Base-by-base conservation (phyloP, 1,284 basidiomycete species). In the Cryptococcus jaspeensis region DNA sequence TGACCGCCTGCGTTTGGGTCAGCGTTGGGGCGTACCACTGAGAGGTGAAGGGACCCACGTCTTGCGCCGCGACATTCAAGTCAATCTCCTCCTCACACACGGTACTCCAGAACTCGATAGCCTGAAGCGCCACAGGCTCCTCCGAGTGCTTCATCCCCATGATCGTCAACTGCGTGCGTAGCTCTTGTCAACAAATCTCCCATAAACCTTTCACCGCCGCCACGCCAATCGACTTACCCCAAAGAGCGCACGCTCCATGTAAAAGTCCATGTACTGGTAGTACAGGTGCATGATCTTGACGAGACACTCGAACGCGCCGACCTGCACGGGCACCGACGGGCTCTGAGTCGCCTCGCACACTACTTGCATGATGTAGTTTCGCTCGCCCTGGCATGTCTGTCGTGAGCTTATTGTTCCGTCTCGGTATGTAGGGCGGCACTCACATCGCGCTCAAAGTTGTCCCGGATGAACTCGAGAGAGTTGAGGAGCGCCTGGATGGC, bases 351-450 rank as follows among this genome's bases (percentile, higher is more conserved):
- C 96, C 75, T 99, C 96, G 75, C 95, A 99, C 25, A 99, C 91
- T 50, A 99, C 93, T 81, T 99, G 96, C 96, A 99, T 99, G 78
- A 99, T 99, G 80, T 97, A 99, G 80, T 98, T 99, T 53, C 95
- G 86, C 78, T 99, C 95, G 59, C 96, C 95, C 91, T 94, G 66
- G 54, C 5, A 41, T 15, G 18, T 39, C 16, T 28, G 20, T 39
- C 12, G 13, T 2, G 43, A 15, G 9, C 11, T 37, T 32, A 32
- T 9, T 32, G 28, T 9, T 32, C 9, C 9, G 5, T 12, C 25
- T 25, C 3, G 13, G 18, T 25, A 47, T n/a, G 45, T 1, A 47
- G 9, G 8, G 18, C n/a, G 23, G 22, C 18, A 69, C 84, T 56
- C 64, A 92, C 92, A 82, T 97, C 93, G 57, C 92, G 87, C 67